These are phyloP conservation scores for thale cress (Arabidopsis thaliana) DNA, from an alignment of 345 rosid genomes.

Conservation along the genomic window TAIR10.1 NC_003076.8:20815501-20816000, in stretches of 20 bases:
- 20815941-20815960: neutral
- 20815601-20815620: constrained; percentile 87
- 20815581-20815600: constrained; percentile 83
- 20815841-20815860: constrained; percentile 73
- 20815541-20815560: constrained; percentile 81
- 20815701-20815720: neutral
- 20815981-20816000: constrained; percentile 86
- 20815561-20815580: constrained; percentile 90
- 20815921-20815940: constrained; percentile 21
- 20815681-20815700: constrained; percentile 32
- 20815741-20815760: constrained; percentile 38
- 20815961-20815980: constrained; percentile 78
- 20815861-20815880: constrained; percentile 87
- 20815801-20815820: constrained; percentile 83
- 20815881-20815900: constrained; percentile 64
- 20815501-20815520: constrained; percentile 73
- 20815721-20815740: constrained; percentile 11
- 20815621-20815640: constrained; percentile 98
- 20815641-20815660: constrained; percentile 30
- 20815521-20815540: constrained; percentile 82
- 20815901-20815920: constrained; percentile 15
- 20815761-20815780: constrained; percentile 95
- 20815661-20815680: constrained; percentile 11
- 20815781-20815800: constrained; percentile 94
- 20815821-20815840: constrained; percentile 82